A percentile compares a stretch with the other conserved stretches of the same genome.
Evolutionary conservation across 2,329 filamentous ascomycete genomes (phyloP).

Genomic region (Pseudocercospora pini-densiflorae): DNA sequence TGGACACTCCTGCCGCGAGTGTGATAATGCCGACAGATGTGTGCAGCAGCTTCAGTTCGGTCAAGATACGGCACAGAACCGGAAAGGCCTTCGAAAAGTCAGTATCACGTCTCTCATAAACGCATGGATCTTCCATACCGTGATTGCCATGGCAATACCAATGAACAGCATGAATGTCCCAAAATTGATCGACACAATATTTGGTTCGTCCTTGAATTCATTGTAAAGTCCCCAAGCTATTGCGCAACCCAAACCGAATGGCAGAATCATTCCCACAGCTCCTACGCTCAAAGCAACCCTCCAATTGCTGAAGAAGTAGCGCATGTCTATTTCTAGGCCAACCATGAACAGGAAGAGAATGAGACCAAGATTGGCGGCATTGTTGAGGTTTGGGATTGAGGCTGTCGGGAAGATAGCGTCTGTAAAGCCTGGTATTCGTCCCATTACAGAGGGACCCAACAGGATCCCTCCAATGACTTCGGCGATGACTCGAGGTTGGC

Average conservation of each 20-base stretch:
- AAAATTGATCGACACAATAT: slow-evolving; percentile 63
- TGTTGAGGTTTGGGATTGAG: slow-evolving; percentile 74
- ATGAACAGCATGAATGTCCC: slow-evolving; percentile 76
- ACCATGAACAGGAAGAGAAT: slow-evolving; percentile 87
- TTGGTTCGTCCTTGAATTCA: slow-evolving; percentile 66
- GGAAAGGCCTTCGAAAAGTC: slow-evolving; percentile 66
- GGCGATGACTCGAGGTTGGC: slow-evolving; percentile 81
- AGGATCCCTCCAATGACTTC: slow-evolving; percentile 86
- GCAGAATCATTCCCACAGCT: slow-evolving; percentile 76
- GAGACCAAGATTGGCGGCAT: slow-evolving; percentile 82
- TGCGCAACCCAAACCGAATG: slow-evolving; percentile 79
- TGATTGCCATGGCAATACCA: slow-evolving; percentile 91
- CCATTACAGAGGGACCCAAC: slow-evolving; percentile 85
- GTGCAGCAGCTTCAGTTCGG: slow-evolving; percentile 82
- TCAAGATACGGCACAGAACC: slow-evolving; percentile 90
- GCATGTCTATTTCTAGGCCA: slow-evolving; percentile 82
- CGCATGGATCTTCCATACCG: slow-evolving; percentile 54
- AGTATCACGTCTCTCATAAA: slow-evolving; percentile 1
- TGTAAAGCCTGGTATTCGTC: slow-evolving; percentile 79
- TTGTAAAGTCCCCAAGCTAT: slow-evolving; percentile 82
- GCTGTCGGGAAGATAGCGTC: slow-evolving; percentile 74
- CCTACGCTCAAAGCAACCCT: slow-evolving; percentile 77
- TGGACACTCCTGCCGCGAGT: slow-evolving; percentile 87
- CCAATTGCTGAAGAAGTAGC: slow-evolving; percentile 80
- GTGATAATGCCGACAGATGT: slow-evolving; percentile 88